Evolutionary conservation across 176 grass and related monocot species (phyloP).

Genomic region (Rhynchospora tenuis): DNA sequence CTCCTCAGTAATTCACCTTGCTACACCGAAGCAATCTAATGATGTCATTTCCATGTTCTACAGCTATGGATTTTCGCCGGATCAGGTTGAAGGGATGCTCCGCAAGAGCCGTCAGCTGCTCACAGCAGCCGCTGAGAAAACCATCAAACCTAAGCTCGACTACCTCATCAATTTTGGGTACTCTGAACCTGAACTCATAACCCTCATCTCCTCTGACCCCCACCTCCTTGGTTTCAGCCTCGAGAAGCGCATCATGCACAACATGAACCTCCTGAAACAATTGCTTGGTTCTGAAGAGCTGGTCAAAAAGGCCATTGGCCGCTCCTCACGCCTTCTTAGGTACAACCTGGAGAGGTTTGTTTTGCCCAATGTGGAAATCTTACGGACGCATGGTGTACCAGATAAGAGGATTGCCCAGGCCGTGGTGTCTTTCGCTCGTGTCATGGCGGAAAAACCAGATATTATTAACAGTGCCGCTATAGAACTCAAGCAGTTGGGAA

Average conservation of each 20-base stretch:
- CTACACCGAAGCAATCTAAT: not conserved
- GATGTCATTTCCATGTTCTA: not conserved
- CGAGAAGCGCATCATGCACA: slow-evolving; percentile 25
- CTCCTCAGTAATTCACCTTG: not conserved
- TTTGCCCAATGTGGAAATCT: slow-evolving; percentile 38
- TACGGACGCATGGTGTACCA: slow-evolving; percentile 23
- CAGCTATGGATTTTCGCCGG: slow-evolving; percentile 38
- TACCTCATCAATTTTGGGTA: slow-evolving; percentile 12
- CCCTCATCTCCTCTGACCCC: slow-evolving; percentile 17
- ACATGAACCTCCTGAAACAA: slow-evolving; percentile 28
- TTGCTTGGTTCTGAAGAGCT: slow-evolving; percentile 25
- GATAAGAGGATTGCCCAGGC: slow-evolving; percentile 25
- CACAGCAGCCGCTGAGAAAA: not conserved
- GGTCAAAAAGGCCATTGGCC: slow-evolving; percentile 14
- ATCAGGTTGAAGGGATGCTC: slow-evolving; percentile 28
- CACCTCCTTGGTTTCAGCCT: slow-evolving; percentile 19
- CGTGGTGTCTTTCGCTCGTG: slow-evolving; percentile 17
- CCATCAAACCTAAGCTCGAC: slow-evolving; percentile 21
- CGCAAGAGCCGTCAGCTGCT: slow-evolving; percentile 13
- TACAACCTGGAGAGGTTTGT: slow-evolving; percentile 14
- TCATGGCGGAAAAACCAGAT: slow-evolving; percentile 2
- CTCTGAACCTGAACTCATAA: slow-evolving; percentile 4
- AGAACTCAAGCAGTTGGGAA: slow-evolving; percentile 27
- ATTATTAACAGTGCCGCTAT: slow-evolving; percentile 13
- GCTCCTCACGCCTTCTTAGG: slow-evolving; percentile 20